Evolutionary conservation across 345 rosid genomes (phyloP), one percentile per base, ranked within the genome.

Genomic region (Eucalyptus caleyi): DNA sequence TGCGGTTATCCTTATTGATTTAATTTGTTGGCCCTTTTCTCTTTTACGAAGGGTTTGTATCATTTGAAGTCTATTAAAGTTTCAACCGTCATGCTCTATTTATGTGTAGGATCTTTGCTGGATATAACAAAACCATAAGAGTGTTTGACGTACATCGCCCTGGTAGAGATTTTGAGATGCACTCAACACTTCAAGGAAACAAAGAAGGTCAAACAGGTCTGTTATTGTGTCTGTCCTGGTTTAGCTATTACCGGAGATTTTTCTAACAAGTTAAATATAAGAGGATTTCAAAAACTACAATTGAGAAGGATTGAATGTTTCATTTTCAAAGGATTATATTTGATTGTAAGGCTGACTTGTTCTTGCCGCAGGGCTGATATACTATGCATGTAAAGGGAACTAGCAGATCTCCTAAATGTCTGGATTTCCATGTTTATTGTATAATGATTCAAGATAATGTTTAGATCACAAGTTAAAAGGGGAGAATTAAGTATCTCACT

Each of bases 131-230:
- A 93, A 91, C 93, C 86, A 53, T 98, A 18, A 95, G 99, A 93
- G 95, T 95, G 83, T 98, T 98, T 91, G 98, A 98, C 92, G 80
- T 98, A 90, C 99, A 98, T 90, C 97, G 97, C 81, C 99, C 99
- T 56, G 99, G 98, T 91, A 94, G 99, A 94, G 99, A 97, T 91
- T 97, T 95, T 83, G 88, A 90, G 59, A 96, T 93, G 89, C 93
- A 94, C 93, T 95, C 99, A 59, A 98, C 98, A 44, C 88, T 95
- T 86, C 94, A 97, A 89, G 95, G 95, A 92, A 95, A 96, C 30
- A 97, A 97, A 93, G 99, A 98, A 60, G 99, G 99, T 82, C 99
- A 98, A 93, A 92, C 97, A 89, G 99, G 99, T 96, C 8, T n/a
- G 54, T 77, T 86, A 26, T 89, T 49, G 37, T 45, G 53, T 54